Conservation (phyloP, 164 flowering plant genomes). For the Tetrastigma voinierianum region DNA sequence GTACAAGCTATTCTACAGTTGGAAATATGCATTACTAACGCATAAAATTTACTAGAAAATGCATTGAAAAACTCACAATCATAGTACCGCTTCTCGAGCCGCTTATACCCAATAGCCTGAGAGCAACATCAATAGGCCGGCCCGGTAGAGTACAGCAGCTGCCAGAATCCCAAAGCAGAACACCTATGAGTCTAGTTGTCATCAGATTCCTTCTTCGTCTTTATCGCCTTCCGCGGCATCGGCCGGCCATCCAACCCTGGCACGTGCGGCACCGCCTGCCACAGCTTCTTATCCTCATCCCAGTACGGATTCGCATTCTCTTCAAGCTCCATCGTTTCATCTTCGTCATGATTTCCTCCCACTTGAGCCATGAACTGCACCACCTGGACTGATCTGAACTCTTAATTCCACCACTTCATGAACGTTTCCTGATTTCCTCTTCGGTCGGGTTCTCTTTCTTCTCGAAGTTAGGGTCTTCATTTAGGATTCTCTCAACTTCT, state of each 20-base stretch:
- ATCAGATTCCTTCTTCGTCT: slow-evolving; percentile 50
- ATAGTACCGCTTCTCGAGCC: slow-evolving; percentile 82
- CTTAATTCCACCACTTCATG: slow-evolving; percentile 62
- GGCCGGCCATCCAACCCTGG: slow-evolving; percentile 87
- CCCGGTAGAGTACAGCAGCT: slow-evolving; percentile 86
- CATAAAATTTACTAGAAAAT: not conserved
- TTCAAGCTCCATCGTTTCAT: slow-evolving; percentile 60
- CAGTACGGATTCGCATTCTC: slow-evolving; percentile 55
- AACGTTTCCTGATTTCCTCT: slow-evolving; percentile 62
- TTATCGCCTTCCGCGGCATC: slow-evolving; percentile 85
- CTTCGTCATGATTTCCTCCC: slow-evolving; percentile 52
- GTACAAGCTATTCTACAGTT: no score
- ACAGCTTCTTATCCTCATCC: slow-evolving; percentile 57
- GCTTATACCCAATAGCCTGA: slow-evolving; percentile 90
- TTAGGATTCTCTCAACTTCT: slow-evolving; percentile 67
- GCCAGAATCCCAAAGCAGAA: slow-evolving; percentile 88
- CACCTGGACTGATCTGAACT: slow-evolving; percentile 50
- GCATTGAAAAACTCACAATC: slow-evolving; percentile 69
- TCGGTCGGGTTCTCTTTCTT: slow-evolving; percentile 56
- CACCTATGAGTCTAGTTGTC: slow-evolving; percentile 85
- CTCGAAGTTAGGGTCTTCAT: slow-evolving; percentile 56
- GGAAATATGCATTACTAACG: no score
- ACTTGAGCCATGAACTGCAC: slow-evolving; percentile 49
- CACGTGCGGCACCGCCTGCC: slow-evolving; percentile 76
- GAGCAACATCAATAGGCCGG: slow-evolving; percentile 82